Evolutionary conservation across 2,329 filamentous ascomycete genomes (phyloP), one percentile per base, ranked within the genome.

Genomic region (Bipolaris sorokiniana): DNA sequence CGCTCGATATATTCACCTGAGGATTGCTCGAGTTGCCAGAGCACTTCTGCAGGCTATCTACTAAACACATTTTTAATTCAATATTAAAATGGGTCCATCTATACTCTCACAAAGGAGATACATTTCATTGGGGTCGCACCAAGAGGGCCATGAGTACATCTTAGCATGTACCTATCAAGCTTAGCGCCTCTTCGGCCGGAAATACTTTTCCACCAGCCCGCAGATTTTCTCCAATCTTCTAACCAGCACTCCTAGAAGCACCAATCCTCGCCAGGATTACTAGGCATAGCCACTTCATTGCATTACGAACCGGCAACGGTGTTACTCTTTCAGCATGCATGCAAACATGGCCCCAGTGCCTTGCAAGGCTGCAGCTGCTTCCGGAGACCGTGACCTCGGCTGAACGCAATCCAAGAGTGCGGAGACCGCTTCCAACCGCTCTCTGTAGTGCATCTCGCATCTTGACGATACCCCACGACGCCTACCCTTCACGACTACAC

Each of bases 381-480:
- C 52, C 44, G 55, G 61, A 51, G 51, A 60, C 58, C 54, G 42
- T 56, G 67, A 75, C 73, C 73, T 75, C 73, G 73, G 73, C 62
- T 75, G 69, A 63, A 45, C 49, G 46, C 59, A 55, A 62, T 53
- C 61, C 66, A 65, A 62, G 59, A 58, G 52, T 69, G 67, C 66
- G 71, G 70, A 72, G 71, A 68, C 67, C 67, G 63, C 62, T 59
- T 64, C 63, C 68, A 74, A 67, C 69, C 67, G 65, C 62, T 57
- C 58, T 58, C 55, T 64, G 50, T 64, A 62, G 58, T 44, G 50
- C 58, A 62, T 58, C 58, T 63, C 56, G 52, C 62, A 51, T 53
- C 57, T 52, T 59, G 59, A 61, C 61, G 58, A 52, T 48, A 52
- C 56, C 57, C 48, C 56, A 61, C 65, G 41, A 65, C 56, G 38